Evolutionary conservation across 768 basidiomycete species (phyloP).

Genomic region (Mrakia blollopis): DNA sequence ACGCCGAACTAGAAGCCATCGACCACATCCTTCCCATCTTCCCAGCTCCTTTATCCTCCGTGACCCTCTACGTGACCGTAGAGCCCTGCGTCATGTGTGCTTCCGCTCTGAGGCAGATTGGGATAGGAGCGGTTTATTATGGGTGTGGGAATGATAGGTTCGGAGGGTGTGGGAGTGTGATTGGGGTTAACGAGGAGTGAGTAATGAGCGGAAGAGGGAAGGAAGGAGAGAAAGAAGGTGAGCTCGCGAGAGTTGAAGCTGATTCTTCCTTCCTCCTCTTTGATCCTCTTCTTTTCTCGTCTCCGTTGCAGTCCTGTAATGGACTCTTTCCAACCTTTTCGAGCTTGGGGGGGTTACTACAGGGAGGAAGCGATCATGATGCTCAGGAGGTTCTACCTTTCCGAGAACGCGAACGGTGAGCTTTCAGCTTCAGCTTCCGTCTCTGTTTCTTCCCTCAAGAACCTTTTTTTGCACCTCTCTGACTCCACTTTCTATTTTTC

Average conservation of each 20-base stretch:
- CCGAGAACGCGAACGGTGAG: conserved; percentile 85
- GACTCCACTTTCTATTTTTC: not conserved
- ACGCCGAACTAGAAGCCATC: conserved; percentile 96
- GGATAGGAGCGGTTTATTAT: conserved; percentile 82
- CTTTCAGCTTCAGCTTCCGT: not conserved
- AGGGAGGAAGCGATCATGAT: conserved; percentile 83
- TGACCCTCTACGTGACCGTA: conserved; percentile 92
- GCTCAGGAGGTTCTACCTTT: conserved; percentile 80
- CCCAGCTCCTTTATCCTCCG: conserved; percentile 64
- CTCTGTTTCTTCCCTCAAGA: not conserved
- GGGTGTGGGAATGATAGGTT: conserved; percentile 95
- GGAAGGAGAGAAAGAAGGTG: not conserved
- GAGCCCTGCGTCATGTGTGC: conserved; percentile 99
- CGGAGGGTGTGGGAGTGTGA: conserved; percentile 91
- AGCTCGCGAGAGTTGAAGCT: not conserved
- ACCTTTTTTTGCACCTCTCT: conserved; percentile 9
- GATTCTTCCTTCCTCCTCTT: not conserved
- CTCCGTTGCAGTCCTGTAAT: conserved; percentile 9
- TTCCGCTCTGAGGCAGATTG: conserved; percentile 86
- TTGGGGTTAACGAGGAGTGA: conserved; percentile 70
- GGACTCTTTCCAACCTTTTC: conserved; percentile 49
- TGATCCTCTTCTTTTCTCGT: no score
- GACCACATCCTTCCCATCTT: conserved; percentile 70
- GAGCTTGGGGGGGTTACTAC: conserved; percentile 67
- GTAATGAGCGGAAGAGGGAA: not conserved